Evolutionary conservation across 176 grass and related monocot species (phyloP), one percentile per base, ranked within the genome.

Genomic region (Puya raimondii): DNA sequence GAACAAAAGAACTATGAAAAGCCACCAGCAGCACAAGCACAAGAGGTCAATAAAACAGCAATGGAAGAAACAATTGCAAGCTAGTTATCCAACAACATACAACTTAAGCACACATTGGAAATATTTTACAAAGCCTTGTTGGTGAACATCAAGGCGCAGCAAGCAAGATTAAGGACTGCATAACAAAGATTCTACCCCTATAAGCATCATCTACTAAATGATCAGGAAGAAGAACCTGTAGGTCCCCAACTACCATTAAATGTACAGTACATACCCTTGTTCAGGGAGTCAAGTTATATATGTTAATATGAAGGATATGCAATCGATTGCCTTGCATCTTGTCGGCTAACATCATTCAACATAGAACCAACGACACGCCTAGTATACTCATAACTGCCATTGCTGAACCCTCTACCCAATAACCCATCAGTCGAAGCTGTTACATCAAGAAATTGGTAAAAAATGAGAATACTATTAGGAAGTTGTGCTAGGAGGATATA

Each of bases 331-430:
- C 72, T 80, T 29, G 67, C 51, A 75, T 72, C 74, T 56, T 47
- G 76, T 15, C 50, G 79, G 61, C 75, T 90, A 78, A 71, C 81
- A 82, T 90, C 90, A 77, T 79, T 81, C 73, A 91, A 64, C 71
- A 88, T 86, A 48, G 84, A 87, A 85, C 81, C 94, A 84, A 88
- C 86, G 23, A 88, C 72, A 70, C 68, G 86, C 53, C 84, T 92
- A 76, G 81, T 83, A 87, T 96, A 89, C 50, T 92, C 84, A 53
- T 90, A 86, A 11, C 72, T 91, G 75, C 75, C 80, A 22, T 82
- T 82, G 76, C 67, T 78, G 64, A 82, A 63, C 54, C 74, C 83
- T 77, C 86, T 85, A 81, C 33, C 75, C 48, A 69, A 53, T 69
- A 82, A 61, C 49, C 79, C 89, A 87, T 74, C 68, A 72, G 83